Evolutionary conservation across 768 basidiomycete species (phyloP).

Genomic region (Auricularia sp.): DNA sequence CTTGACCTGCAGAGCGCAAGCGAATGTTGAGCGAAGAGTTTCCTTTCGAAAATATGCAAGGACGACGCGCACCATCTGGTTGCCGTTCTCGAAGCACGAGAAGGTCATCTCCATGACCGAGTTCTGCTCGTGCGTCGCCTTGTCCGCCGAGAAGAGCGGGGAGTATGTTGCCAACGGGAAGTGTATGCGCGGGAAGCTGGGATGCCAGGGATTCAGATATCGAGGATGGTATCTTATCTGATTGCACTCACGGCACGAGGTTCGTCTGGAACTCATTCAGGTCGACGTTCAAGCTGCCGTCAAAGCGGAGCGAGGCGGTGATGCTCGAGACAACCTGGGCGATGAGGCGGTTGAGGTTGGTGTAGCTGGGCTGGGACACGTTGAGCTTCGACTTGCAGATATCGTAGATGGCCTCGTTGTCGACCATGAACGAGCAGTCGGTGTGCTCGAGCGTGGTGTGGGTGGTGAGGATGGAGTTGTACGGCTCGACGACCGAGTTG

Average conservation of each 20-base stretch:
- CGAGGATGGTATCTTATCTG: too few relatives aligned
- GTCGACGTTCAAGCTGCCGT: slow-evolving; percentile 55
- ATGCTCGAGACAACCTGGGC: slow-evolving; percentile 49
- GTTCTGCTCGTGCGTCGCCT: slow-evolving; percentile 62
- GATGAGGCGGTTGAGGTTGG: slow-evolving; percentile 57
- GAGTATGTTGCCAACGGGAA: slow-evolving; percentile 62
- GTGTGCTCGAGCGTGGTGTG: slow-evolving; percentile 98
- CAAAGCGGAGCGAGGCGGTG: slow-evolving; percentile 44
- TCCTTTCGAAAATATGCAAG: too few relatives aligned
- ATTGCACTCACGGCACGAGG: slow-evolving; percentile 40
- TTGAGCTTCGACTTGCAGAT: slow-evolving; percentile 50
- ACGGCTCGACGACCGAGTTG: slow-evolving; percentile 95
- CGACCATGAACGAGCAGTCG: slow-evolving; percentile 99
- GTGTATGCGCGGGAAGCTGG: slow-evolving; percentile 52
- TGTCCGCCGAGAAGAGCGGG: slow-evolving; percentile 51
- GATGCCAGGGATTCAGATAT: too few relatives aligned
- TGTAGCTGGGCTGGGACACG: slow-evolving; percentile 48
- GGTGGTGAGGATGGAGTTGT: slow-evolving; percentile 93
- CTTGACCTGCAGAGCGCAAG: slow-evolving; percentile 28
- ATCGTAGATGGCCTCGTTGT: slow-evolving; percentile 75
- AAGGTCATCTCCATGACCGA: slow-evolving; percentile 60
- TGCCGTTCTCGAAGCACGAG: slow-evolving; percentile 67
- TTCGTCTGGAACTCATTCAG: slow-evolving; percentile 64
- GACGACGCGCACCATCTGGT: slow-evolving; percentile 43
- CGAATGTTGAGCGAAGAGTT: too few relatives aligned